Evolutionary conservation across 768 basidiomycete species (phyloP).

Genomic region (Boletus coccyginus): DNA sequence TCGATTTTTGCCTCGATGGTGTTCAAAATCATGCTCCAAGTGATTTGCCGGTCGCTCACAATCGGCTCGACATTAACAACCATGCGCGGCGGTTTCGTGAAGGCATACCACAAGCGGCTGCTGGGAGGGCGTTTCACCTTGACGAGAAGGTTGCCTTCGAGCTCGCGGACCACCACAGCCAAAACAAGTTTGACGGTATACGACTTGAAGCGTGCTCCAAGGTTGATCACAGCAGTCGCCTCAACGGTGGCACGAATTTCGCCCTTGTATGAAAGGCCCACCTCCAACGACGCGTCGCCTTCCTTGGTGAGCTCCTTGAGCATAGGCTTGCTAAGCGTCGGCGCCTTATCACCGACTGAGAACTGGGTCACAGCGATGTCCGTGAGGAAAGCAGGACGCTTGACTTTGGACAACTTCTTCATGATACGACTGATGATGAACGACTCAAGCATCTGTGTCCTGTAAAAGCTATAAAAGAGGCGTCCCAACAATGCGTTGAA

Average conservation of each 20-base stretch:
- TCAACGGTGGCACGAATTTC: constrained; percentile 88
- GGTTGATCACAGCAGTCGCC: constrained; percentile 83
- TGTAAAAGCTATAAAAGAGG: constrained; percentile 89
- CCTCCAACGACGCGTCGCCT: constrained; percentile 88
- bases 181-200: constrained; percentile 89
- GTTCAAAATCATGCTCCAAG: constrained; percentile 87
- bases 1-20: constrained; percentile 87
- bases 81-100: constrained; percentile 87
- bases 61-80: constrained; percentile 89
- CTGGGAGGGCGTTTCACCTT: constrained; percentile 94
- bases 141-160: constrained; percentile 89
- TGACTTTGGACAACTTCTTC: constrained; percentile 92
- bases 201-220: constrained; percentile 81
- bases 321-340: constrained; percentile 95
- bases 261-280: constrained; percentile 81
- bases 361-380: constrained; percentile 88
- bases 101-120: constrained; percentile 91
- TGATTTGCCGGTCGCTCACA: constrained; percentile 91
- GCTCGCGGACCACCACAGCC: constrained; percentile 80
- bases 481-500: constrained; percentile 92
- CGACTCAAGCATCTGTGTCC: constrained; percentile 75
- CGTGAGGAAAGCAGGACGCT: constrained; percentile 80
- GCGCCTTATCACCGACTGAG: constrained; percentile 78
- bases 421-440: constrained; percentile 86
- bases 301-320: constrained; percentile 94